Conservation (phyloP, 73 alveolate species). For the Paramecium bursaria region DNA sequence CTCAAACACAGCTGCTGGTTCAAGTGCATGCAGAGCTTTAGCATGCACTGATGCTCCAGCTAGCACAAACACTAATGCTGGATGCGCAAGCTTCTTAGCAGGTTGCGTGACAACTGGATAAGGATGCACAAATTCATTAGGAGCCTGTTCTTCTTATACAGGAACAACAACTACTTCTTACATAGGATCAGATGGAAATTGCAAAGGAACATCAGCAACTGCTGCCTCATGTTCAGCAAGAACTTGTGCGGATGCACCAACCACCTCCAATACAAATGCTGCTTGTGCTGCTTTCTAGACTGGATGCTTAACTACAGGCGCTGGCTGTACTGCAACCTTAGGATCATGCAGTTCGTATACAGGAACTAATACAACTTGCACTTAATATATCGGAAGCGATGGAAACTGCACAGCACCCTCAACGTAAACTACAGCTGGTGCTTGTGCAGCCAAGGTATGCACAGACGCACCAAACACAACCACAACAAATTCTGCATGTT, state of each 20-base stretch:
- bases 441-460: constrained; percentile 23
- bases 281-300: constrained; percentile 9
- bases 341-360: not conserved
- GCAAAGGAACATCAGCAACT: constrained; percentile 9
- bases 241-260: not conserved
- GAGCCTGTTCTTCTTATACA: constrained; percentile 27
- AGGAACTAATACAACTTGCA: constrained; percentile 38
- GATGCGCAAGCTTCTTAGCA: not conserved
- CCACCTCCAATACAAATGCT: constrained; percentile 3
- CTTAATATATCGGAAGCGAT: constrained; percentile 53
- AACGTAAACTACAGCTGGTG: not conserved
- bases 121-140: constrained; percentile 2
- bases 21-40: not conserved
- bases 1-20: not conserved
- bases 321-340: constrained; percentile 13
- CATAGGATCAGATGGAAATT: constrained; percentile 26
- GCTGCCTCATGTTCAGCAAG: not conserved
- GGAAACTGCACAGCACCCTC: constrained; percentile 11
- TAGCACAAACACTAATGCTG: not conserved
- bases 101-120: constrained; percentile 37
- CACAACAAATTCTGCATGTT: constrained; percentile 29
- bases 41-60: constrained; percentile 39
- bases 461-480: constrained; percentile 1
- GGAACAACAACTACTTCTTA: constrained; percentile 21
- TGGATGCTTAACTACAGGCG: constrained; percentile 42